Percentiles rank a stretch among this genome's conserved stretches.
Conservation (phyloP, 805 yeast genomes). For the Saccharomyces cerevisiae region DNA sequence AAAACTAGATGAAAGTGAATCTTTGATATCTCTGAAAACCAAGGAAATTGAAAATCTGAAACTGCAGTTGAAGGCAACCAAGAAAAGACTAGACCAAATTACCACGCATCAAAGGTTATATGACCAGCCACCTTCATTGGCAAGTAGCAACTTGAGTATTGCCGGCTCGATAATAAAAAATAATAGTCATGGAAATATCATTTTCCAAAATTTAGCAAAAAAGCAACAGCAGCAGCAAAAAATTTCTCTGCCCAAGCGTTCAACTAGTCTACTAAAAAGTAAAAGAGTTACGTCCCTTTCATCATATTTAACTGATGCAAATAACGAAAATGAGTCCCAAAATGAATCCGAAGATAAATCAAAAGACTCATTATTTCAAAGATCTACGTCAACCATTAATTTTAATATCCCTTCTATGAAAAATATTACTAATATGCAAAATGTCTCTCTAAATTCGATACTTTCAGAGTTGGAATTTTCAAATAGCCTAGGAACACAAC, state of each 20-base stretch:
- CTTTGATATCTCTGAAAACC: conserved; percentile 46
- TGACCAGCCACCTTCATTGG: conserved; percentile 9
- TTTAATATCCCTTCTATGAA: background rate
- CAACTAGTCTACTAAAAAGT: conserved; percentile 15
- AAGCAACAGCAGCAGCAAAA: conserved; percentile 1
- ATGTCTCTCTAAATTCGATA: background rate
- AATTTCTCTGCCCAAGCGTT: conserved; percentile 2
- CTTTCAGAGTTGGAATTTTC: background rate
- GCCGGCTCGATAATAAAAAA: background rate
- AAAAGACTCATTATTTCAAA: conserved; percentile 1
- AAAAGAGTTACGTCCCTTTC: conserved; percentile 18
- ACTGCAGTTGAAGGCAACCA: conserved; percentile 32
- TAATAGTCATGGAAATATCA: background rate
- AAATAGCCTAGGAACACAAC: background rate
- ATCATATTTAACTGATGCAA: conserved; percentile 5
- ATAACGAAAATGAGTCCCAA: background rate
- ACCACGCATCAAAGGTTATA: conserved; percentile 13
- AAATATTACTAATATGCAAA: background rate
- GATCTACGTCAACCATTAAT: background rate
- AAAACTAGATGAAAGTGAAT: conserved; percentile 49
- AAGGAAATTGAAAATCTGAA: conserved; percentile 55
- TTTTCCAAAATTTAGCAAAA: conserved; percentile 13
- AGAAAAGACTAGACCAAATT: conserved; percentile 15
- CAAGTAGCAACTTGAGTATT: conserved; percentile 4
- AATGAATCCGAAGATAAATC: background rate